Conservation (phyloP, 805 yeast species). For the Myxozyma mucilagina region DNA sequence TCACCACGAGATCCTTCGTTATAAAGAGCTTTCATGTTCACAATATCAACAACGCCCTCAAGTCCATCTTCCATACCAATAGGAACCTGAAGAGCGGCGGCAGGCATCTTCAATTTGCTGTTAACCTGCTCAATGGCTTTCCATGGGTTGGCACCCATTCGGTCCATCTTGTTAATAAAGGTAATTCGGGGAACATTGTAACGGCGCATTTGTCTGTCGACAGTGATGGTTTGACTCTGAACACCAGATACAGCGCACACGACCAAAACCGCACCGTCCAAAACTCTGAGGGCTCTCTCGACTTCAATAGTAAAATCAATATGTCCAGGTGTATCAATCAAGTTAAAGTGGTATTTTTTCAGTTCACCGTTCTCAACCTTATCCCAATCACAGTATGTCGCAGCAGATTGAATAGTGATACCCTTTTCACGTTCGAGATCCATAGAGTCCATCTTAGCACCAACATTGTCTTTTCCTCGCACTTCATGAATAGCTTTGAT, state of each 20-base stretch:
- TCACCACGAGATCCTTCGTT: conserved; percentile 93
- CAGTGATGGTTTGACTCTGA: conserved; percentile 97
- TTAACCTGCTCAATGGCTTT: conserved; percentile 89
- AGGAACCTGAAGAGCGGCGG: conserved; percentile 98
- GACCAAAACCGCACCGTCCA: conserved; percentile 97
- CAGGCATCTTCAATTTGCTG: conserved; percentile 81
- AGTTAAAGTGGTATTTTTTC: conserved; percentile 77
- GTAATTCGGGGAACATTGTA: conserved; percentile 96
- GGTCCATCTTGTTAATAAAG: conserved; percentile 96
- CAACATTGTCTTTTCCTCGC: conserved; percentile 94
- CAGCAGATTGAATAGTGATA: conserved; percentile 97
- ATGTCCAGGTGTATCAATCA: conserved; percentile 98
- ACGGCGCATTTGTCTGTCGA: conserved; percentile 98
- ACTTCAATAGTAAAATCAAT: conserved; percentile 98
- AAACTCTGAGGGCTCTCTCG: conserved; percentile 95
- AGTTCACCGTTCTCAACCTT: conserved; percentile 44
- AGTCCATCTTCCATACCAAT: conserved; percentile 88
- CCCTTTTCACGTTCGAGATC: conserved; percentile 98
- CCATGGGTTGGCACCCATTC: conserved; percentile 99
- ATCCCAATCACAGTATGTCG: conserved; percentile 94
- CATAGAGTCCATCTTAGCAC: conserved; percentile 99
- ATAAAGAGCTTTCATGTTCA: conserved; percentile 81
- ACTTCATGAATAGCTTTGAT: conserved; percentile 91
- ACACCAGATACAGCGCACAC: conserved; percentile 99
- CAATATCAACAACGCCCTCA: conserved; percentile 87